Percentiles rank a stretch among this genome's conserved stretches.
Conservation (phyloP, 495 filamentous ascomycete genomes). For the Gamarada debralockiae region DNA sequence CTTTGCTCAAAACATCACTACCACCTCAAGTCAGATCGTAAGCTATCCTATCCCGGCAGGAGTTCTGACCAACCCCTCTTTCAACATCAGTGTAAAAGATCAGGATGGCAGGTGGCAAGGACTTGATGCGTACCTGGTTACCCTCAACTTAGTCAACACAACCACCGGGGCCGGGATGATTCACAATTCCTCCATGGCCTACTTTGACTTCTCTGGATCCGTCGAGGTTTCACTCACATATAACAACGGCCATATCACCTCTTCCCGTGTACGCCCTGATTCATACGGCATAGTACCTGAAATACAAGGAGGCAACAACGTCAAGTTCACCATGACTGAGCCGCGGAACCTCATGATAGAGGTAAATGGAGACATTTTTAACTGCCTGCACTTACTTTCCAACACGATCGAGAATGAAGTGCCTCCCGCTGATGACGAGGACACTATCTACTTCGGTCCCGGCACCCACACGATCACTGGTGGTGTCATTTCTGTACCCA, state of each 20-base stretch:
- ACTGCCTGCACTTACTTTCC: constrained; percentile 18
- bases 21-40: neutral
- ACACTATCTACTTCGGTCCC: constrained; percentile 23
- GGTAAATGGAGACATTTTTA: constrained; percentile 19
- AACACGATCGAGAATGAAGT: constrained; percentile 10
- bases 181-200: constrained; percentile 8
- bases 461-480: constrained; percentile 10
- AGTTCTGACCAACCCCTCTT: neutral
- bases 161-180: neutral
- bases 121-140: neutral
- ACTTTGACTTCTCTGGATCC: constrained; percentile 22
- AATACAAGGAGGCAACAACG: constrained; percentile 11
- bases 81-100: neutral
- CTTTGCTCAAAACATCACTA: neutral
- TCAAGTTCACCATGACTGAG: constrained; percentile 15
- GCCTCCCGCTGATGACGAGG: constrained; percentile 4
- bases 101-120: constrained; percentile 41
- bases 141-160: neutral
- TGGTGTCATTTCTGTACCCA: constrained; percentile 14
- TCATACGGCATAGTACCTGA: constrained; percentile 10
- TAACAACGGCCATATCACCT: constrained; percentile 5
- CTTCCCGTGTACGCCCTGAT: constrained; percentile 16
- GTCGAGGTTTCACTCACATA: constrained; percentile 19
- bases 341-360: constrained; percentile 21
- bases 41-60: neutral